Conservation (phyloP, 2,329 filamentous ascomycete species). For the Talaromyces sp. region DNA sequence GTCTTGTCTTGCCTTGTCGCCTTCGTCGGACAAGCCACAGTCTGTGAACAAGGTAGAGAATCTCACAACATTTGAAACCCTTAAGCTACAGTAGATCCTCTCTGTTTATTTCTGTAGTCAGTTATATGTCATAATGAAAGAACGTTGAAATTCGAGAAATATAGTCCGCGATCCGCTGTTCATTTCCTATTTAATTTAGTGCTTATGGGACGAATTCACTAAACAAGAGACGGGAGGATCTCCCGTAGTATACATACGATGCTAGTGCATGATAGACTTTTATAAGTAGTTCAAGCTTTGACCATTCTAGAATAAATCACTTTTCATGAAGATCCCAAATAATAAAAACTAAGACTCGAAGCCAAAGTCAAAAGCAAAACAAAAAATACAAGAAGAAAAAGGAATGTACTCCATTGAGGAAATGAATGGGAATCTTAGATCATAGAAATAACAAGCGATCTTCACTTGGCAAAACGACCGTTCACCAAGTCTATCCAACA, state of each 20-base stretch:
- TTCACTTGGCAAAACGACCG: conserved; percentile 7
- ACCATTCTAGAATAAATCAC: not conserved
- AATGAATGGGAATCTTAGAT: conserved; percentile 3
- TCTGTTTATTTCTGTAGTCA: too few relatives aligned
- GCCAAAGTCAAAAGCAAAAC: not conserved
- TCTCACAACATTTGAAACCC: too few relatives aligned
- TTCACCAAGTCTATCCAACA: conserved; percentile 13
- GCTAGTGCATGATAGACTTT: too few relatives aligned
- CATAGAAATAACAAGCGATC: conserved; percentile 8
- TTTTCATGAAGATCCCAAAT: not conserved
- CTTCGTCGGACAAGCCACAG: too few relatives aligned
- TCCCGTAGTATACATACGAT: not conserved
- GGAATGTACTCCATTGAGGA: conserved; percentile 35
- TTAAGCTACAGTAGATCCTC: too few relatives aligned
- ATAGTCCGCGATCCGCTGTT: too few relatives aligned
- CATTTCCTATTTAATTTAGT: too few relatives aligned
- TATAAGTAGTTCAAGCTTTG: not conserved
- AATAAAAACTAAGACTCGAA: not conserved
- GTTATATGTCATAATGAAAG: too few relatives aligned
- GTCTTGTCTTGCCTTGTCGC: too few relatives aligned
- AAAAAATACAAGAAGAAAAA: conserved; percentile 12
- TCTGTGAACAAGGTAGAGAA: too few relatives aligned
- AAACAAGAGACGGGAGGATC: not conserved
- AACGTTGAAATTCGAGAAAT: too few relatives aligned
- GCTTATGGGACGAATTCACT: too few relatives aligned